phyloP scores from a whole-genome alignment of 208 protist species.

The Trypanosoma cruzi region DNA sequence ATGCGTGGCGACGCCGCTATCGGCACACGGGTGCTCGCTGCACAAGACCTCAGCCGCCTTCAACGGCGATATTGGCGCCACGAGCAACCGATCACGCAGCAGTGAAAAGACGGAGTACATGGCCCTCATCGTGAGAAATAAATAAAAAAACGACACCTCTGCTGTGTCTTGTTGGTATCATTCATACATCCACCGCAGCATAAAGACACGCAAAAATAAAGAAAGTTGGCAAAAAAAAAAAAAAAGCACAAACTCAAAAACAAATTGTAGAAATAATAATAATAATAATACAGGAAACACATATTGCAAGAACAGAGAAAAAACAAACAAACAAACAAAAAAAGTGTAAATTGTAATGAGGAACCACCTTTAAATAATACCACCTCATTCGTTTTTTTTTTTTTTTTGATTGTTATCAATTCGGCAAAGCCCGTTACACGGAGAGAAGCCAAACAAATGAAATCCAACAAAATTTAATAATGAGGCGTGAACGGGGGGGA shows the following conservation, averaged over 20 bases:
- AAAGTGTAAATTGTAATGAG: background rate
- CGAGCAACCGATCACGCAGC: constrained; percentile 33
- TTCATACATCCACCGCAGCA: background rate
- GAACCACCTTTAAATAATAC: background rate
- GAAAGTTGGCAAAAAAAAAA: constrained; percentile 16
- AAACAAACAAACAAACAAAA: constrained; percentile 16
- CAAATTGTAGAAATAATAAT: no score
- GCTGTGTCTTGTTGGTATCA: background rate
- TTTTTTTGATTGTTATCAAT: background rate
- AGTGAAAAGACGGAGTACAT: constrained; percentile 9
- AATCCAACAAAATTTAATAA: no score
- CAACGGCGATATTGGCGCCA: constrained; percentile 32
- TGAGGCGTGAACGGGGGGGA: no score
- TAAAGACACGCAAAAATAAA: background rate
- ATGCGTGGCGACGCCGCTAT: constrained; percentile 19
- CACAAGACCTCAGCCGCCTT: constrained; percentile 30
- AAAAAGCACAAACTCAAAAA: background rate
- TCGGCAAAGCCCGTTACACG: no score
- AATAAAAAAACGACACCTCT: constrained; percentile 8
- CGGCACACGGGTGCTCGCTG: constrained; percentile 21
- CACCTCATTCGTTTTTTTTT: background rate
- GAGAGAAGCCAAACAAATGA: no score
- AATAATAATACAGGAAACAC: no score
- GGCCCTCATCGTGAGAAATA: constrained; percentile 10
- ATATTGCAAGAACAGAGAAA: background rate